Evolutionary conservation across 1,284 basidiomycete species (phyloP), one percentile per base, ranked within the genome.

Genomic region (Tilletia horrida): DNA sequence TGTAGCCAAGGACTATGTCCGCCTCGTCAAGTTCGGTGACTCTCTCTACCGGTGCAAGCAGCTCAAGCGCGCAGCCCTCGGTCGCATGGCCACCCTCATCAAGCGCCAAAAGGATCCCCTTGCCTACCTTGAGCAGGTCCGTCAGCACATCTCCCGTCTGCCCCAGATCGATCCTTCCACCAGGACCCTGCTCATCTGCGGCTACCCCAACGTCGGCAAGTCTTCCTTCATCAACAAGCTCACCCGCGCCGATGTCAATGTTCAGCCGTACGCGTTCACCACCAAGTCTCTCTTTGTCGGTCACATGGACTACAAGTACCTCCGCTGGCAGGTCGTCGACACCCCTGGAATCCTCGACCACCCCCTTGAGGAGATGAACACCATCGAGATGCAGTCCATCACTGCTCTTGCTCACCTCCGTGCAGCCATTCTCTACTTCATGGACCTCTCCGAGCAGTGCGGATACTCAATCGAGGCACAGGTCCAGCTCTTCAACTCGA

Each of bases 291-390:
- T 81, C 66, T 81, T 81, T 27, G 80, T 81, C 40, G 80, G 80
- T 50, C 80, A 81, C 66, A 81, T 81, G 80, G 80, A 81, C 69
- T 81, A 81, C 73, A 81, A 81, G 69, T 81, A 81, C 68, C 76
- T 81, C 62, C 77, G 79, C 47, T 81, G 79, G 80, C 80, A 81
- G 66, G 79, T 81, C 57, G 77, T 81, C 59, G 80, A 81, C 68
- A 81, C 80, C 43, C 80, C 80, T 3, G 80, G 80, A 61, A 81
- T 81, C 47, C 69, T 81, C 59, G 80, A 81, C 63, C 80, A 81
- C 64, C 80, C 80, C 2, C 72, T 81, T 52, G 80, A 81, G 67
- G 80, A 81, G 71, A 81, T 81, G 80, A 81, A 81, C 71, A 81
- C 80, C 40, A 81, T 81, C 67, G 80, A 81, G 70, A 81, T 81